A percentile compares a stretch with the other conserved stretches of the same genome.
Evolutionary conservation across 2,329 filamentous ascomycete genomes (phyloP).

Genomic region (Colletotrichum gigasporum): DNA sequence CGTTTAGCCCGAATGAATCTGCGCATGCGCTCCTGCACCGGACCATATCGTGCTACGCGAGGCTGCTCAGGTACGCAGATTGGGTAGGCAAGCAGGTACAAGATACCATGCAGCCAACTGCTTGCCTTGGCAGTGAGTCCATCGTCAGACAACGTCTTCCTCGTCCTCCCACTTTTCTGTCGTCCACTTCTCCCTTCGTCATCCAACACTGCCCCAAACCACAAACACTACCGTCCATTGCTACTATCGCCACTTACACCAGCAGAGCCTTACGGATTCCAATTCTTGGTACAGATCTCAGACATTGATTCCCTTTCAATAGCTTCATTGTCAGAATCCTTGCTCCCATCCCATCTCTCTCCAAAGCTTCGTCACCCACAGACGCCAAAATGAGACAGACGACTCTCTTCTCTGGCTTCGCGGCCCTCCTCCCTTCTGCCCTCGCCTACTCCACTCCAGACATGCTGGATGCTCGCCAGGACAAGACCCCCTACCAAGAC

Average conservation of each 20-base stretch:
- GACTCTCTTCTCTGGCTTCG: conserved; percentile 19
- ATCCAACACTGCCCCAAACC: conserved; percentile 14
- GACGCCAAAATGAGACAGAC: conserved; percentile 21
- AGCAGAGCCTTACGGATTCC: conserved; percentile 2
- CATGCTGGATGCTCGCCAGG: conserved; percentile 30
- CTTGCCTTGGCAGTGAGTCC: conserved; percentile 15
- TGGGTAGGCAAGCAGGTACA: background rate
- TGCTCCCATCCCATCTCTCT: no score
- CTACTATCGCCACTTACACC: conserved; percentile 5
- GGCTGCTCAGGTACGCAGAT: background rate
- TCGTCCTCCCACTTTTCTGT: background rate
- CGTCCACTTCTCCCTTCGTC: background rate
- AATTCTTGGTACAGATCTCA: background rate
- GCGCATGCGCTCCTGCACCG: background rate
- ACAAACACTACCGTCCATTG: background rate
- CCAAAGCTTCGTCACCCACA: background rate
- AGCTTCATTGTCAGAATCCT: background rate
- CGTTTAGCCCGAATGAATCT: background rate
- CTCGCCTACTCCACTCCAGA: conserved; percentile 10
- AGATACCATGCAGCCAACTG: background rate
- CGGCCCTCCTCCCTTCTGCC: conserved; percentile 10
- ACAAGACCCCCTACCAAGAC: conserved; percentile 27
- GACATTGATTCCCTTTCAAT: background rate
- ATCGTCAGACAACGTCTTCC: conserved; percentile 1
- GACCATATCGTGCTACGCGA: background rate